Base-by-base conservation (phyloP, 2,329 filamentous ascomycete genomes). In the Ascocoryne sarcoides region DNA sequence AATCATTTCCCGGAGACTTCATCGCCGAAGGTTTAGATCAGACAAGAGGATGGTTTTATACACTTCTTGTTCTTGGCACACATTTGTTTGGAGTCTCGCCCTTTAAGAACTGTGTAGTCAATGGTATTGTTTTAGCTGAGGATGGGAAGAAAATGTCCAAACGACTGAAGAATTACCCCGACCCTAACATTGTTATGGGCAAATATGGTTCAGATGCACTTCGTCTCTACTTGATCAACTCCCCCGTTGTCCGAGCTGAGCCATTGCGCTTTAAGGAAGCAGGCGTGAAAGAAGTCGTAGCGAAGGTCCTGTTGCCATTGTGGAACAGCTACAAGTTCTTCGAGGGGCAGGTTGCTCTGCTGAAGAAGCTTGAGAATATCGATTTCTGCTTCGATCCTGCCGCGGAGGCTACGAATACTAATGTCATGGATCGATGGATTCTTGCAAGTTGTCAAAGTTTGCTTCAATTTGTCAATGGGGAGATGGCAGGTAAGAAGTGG, bases 141-240 rank as follows among this genome's bases (percentile, higher is more conserved):
- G 87, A 95, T 57, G 90, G 90, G 41, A 95, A 95, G 71, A 96
- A 96, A 71, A 96, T 96, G 90, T 95, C 88, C 5, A 96, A 96
- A 66, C 79, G 90, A 39, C 70, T 95, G 43, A 93, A 95, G 68
- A 96, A 96, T 64, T 96, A 95, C 62, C 90, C 90, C 0, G 88
- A 95, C 56, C 90, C 90, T 9, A 69, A 69, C 42, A 67, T 87
- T 37, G 77, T 96, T 51, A 92, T 95, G 73, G 67, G 83, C 43
- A 83, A 83, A 57, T 94, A 94, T 60, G 90, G 90, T 15, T 89
- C 88, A 2, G 90, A 96, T 65, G 88, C 90, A 20, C 75, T 96
- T 36, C 82, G 90, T 40, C 71, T 96, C n/a, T 95, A 95, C 59
- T 73, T 96, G 57, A 95, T 95, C 65, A 95, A 95, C 65, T 95